Percentiles rank a stretch among this genome's conserved stretches.
Evolutionary conservation across 1,139 yeast species (phyloP).

Genomic region (Hyphopichia buzzinii): DNA sequence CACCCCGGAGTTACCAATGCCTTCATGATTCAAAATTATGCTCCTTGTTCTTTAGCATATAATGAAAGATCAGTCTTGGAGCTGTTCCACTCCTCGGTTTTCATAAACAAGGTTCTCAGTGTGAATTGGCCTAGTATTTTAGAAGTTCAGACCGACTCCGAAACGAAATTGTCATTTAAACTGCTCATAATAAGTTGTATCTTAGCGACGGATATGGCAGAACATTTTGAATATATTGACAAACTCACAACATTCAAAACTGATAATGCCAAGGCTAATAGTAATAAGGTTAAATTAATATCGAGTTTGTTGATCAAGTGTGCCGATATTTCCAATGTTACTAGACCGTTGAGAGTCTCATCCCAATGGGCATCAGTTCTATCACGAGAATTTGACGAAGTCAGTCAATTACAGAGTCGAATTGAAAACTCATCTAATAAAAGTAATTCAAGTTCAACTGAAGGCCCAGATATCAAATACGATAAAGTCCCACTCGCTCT

Average conservation of each 20-base stretch:
- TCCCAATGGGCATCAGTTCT: conserved; percentile 85
- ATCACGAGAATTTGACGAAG: conserved; percentile 73
- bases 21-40: conserved; percentile 57
- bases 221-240: conserved; percentile 73
- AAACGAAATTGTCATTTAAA: conserved; percentile 19
- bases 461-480: conserved; percentile 23
- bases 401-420: conserved; percentile 51
- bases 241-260: conserved; percentile 34
- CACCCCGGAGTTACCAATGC: conserved; percentile 94
- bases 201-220: conserved; percentile 93
- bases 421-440: conserved; percentile 16
- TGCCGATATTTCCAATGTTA: conserved; percentile 91
- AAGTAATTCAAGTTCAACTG: conserved; percentile 7
- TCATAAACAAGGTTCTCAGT: conserved; percentile 53
- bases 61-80: conserved; percentile 74
- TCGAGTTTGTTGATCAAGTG: conserved; percentile 77
- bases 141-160: conserved; percentile 14
- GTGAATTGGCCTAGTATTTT: conserved; percentile 63
- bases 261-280: conserved; percentile 18
- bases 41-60: conserved; percentile 66
- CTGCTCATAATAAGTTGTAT: conserved; percentile 47
- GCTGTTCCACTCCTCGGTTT: conserved; percentile 77
- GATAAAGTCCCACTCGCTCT: conserved; percentile 29
- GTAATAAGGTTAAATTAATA: conserved; percentile 44
- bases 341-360: conserved; percentile 73